Evolutionary conservation across 1,139 yeast genomes (phyloP), one percentile per base, ranked within the genome.

Genomic region (Wickerhamomyces sp.): DNA sequence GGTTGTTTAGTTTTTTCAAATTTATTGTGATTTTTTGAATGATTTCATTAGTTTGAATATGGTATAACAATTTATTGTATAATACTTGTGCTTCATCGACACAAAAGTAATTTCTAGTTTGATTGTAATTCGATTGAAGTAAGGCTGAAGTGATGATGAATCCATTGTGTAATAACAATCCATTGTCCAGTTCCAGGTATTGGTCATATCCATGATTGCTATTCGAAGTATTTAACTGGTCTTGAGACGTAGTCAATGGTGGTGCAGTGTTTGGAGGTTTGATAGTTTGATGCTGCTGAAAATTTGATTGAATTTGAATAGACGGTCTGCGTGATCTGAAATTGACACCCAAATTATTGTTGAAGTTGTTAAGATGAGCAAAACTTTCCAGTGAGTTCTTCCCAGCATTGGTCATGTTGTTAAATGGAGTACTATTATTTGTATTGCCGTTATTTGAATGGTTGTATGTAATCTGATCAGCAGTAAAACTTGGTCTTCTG

Each of bases 401-500:
- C 11, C 34, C 44, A 18, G 23, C 23, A 18, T 5, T 18, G 23
- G 4, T 18, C 5, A 18, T 18, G 23, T 18, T 18, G 44, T 44
- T 49, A 31, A 34, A 33, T 38, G 36, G 35, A 30, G 40, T 44
- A 45, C 26, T 40, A 35, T 55, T 32, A 45, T 31, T 47, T 42
- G 40, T 36, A 30, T 18, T 36, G 47, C 47, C 50, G 43, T 49
- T 48, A 10, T 46, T 33, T 11, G 43, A 39, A 45, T 43, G 38
- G 26, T n/a, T 41, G 41, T 39, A 47, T 32, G 55, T 49, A 41
- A 44, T 43, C 42, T 53, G 51, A 33, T 81, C 87, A 9, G 86
- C 86, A 7, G 85, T 80, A 55, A 77, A 80, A 48, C 80, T 72
- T 32, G 86, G 86, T 61, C 87, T 70, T 62, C 87, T 70, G 10